These are phyloP conservation scores for Venturia asperata DNA, from an alignment of 2,329 filamentous ascomycete species.

Conservation along the genomic window DNA sequence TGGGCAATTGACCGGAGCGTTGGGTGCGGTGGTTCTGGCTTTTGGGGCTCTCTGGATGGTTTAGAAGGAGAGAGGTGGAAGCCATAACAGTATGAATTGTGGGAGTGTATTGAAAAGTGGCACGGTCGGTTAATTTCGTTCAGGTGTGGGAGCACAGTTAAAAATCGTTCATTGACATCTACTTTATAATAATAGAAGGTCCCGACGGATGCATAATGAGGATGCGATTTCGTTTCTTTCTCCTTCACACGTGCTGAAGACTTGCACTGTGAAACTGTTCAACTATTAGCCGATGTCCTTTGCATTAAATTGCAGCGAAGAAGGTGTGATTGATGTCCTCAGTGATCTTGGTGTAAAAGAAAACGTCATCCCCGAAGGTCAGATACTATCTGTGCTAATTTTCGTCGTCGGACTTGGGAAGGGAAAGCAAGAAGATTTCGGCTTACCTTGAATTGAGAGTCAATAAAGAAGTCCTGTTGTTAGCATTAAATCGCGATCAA, in stretches of 20 bases:
- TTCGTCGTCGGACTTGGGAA: conserved; percentile 55
- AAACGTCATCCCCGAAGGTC: conserved; percentile 51
- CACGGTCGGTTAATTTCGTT: not conserved
- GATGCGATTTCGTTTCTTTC: too few relatives aligned
- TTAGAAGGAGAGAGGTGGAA: not conserved
- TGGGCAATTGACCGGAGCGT: not conserved
- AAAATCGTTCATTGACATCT: not conserved
- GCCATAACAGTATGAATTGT: too few relatives aligned
- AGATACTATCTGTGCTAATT: conserved; percentile 62
- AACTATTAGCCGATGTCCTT: not conserved
- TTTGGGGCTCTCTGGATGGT: not conserved
- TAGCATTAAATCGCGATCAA: not conserved
- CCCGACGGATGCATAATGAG: too few relatives aligned
- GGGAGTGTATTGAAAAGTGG: too few relatives aligned
- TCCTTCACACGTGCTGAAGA: not conserved
- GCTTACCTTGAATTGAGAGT: not conserved
- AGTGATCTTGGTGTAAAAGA: conserved; percentile 61
- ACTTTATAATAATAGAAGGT: not conserved
- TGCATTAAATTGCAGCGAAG: conserved; percentile 26
- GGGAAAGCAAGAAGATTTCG: conserved; percentile 11
- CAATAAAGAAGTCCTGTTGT: not conserved
- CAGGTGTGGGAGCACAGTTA: not conserved
- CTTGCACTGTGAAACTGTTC: not conserved
- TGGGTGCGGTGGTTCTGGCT: not conserved
- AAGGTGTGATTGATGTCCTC: conserved; percentile 36